These are phyloP conservation scores for Populus deltoides DNA, from an alignment of 345 rosid species.

Conservation along the genomic window DNA sequence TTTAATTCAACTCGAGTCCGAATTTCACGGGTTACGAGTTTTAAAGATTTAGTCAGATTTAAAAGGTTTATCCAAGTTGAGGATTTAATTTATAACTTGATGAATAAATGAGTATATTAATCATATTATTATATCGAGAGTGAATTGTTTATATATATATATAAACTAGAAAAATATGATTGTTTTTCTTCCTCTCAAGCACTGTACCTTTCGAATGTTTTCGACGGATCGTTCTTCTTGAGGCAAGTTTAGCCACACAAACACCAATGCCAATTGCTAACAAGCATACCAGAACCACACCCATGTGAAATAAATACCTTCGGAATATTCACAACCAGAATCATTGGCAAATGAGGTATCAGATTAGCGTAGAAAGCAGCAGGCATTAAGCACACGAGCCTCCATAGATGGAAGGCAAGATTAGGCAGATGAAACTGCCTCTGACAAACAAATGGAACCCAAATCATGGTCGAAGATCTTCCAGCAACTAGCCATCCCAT, in stretches of 20 bases:
- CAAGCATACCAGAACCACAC: slow-evolving; percentile 3
- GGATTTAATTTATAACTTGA: no score
- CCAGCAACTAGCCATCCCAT: slow-evolving; percentile 49
- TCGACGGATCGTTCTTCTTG: slow-evolving; percentile 4
- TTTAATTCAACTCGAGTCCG: no score
- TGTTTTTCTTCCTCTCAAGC: no score
- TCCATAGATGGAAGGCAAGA: slow-evolving; percentile 41
- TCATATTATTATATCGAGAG: no score
- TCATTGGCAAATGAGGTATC: slow-evolving; percentile 30
- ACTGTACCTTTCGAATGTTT: slow-evolving; percentile 9
- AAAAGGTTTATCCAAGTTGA: no score
- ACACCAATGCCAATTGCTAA: slow-evolving; percentile 30
- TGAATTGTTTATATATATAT: no score
- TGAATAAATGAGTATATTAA: no score
- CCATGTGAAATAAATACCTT: neutral
- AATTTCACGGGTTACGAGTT: no score
- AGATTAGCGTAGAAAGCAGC: slow-evolving; percentile 54
- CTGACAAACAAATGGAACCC: slow-evolving; percentile 35
- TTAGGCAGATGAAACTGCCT: slow-evolving; percentile 29
- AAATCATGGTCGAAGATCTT: slow-evolving; percentile 29
- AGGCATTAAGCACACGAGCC: slow-evolving; percentile 46
- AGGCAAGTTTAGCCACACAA: slow-evolving; percentile 19
- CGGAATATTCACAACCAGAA: neutral
- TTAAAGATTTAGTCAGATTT: no score
- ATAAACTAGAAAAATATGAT: no score